Evolutionary conservation across 1,139 yeast genomes (phyloP).

Genomic region (Hanseniaspora gamundiae): DNA sequence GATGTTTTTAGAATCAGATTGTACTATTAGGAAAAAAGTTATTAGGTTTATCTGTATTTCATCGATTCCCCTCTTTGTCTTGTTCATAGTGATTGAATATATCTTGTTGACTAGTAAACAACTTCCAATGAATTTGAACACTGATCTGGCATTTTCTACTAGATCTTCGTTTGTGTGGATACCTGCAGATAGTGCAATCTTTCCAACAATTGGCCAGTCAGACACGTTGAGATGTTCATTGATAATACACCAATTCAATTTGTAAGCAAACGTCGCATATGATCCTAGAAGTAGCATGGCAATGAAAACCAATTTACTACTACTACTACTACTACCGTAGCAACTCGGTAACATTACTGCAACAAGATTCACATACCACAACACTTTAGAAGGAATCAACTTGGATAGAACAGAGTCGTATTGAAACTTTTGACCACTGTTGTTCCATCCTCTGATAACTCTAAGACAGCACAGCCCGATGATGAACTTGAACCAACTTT

Average conservation of each 20-base stretch:
- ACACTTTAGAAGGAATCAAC: constrained; percentile 22
- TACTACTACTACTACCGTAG: constrained; percentile 15
- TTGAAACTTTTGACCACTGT: constrained; percentile 75
- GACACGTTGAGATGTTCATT: constrained; percentile 29
- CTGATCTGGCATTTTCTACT: constrained; percentile 9
- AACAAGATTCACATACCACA: constrained; percentile 39
- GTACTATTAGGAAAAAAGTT: constrained; percentile 47
- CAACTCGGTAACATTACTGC: constrained; percentile 28
- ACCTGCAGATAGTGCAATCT: constrained; percentile 18
- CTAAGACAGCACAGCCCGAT: constrained; percentile 37
- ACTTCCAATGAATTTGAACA: constrained; percentile 11
- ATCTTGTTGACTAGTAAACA: not conserved
- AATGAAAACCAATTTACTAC: constrained; percentile 26
- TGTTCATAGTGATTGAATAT: not conserved
- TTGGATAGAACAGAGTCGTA: constrained; percentile 36
- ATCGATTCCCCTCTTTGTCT: not conserved
- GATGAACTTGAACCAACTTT: constrained; percentile 19
- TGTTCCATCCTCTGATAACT: constrained; percentile 72
- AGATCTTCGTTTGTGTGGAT: constrained; percentile 26
- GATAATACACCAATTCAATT: constrained; percentile 40
- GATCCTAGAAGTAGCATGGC: constrained; percentile 30
- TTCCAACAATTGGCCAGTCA: constrained; percentile 23
- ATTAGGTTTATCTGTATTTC: not conserved
- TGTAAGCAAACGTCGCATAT: constrained; percentile 40
- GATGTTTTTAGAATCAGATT: constrained; percentile 54